Percentiles rank a stretch among this genome's conserved stretches.
Conservation (phyloP, 805 yeast genomes). For the Yarrowia divulgata region DNA sequence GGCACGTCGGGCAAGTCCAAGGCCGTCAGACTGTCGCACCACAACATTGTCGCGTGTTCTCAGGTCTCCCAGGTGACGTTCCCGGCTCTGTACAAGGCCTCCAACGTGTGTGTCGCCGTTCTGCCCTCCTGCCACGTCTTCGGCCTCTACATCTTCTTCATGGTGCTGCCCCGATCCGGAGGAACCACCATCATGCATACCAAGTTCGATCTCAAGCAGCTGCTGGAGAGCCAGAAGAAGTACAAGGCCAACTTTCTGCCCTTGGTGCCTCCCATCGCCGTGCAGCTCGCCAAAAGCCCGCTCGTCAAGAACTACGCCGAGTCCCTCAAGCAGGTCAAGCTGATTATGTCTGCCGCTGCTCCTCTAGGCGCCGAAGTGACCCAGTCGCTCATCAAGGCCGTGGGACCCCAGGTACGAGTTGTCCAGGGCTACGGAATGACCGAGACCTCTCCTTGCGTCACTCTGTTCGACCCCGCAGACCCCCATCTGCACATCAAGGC, state of each 20-base stretch:
- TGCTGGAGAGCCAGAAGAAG: constrained; percentile 46
- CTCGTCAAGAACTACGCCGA: constrained; percentile 54
- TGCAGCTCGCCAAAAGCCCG: constrained; percentile 56
- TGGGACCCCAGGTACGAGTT: constrained; percentile 39
- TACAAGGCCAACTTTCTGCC: constrained; percentile 53
- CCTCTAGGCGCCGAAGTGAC: constrained; percentile 50
- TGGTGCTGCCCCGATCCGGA: constrained; percentile 44
- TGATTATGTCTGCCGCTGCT: constrained; percentile 56
- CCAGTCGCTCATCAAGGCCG: constrained; percentile 4
- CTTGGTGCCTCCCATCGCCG: constrained; percentile 56
- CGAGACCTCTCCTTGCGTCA: constrained; percentile 41
- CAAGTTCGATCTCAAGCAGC: constrained; percentile 49
- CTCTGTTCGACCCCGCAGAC: constrained; percentile 19
- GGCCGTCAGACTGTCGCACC: constrained; percentile 27
- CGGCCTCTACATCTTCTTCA: constrained; percentile 48
- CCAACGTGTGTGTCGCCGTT: constrained; percentile 47
- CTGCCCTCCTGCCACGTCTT: constrained; percentile 49
- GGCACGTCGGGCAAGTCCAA: constrained; percentile 34
- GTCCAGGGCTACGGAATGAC: constrained; percentile 41
- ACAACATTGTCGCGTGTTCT: constrained; percentile 13
- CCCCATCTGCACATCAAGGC: constrained; percentile 11
- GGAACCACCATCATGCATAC: constrained; percentile 46
- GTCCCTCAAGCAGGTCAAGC: constrained; percentile 54
- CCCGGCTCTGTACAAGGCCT: constrained; percentile 4
- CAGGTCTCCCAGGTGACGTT: constrained; percentile 12